These are phyloP conservation scores for Xylaria multiplex DNA, from an alignment of 2,329 filamentous ascomycete genomes.

Conservation along the genomic window DNA sequence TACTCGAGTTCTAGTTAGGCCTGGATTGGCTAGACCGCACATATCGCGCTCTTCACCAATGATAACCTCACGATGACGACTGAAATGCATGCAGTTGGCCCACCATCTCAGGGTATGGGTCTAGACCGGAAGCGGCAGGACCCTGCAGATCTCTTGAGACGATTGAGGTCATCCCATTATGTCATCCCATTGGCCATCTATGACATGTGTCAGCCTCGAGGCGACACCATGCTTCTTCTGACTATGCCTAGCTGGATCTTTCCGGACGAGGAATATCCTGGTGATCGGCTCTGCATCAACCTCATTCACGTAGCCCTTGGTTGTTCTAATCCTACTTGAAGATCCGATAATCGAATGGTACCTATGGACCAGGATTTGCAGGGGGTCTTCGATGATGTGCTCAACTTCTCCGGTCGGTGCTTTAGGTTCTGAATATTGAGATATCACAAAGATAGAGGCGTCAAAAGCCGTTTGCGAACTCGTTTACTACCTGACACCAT, in stretches of 20 bases:
- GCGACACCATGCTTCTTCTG: slow-evolving; percentile 9
- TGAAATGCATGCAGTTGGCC: slow-evolving; percentile 13
- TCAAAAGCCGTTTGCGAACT: neutral
- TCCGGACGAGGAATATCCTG: neutral
- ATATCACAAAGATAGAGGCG: slow-evolving; percentile 9
- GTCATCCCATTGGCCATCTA: slow-evolving; percentile 47
- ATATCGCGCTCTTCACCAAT: slow-evolving; percentile 42
- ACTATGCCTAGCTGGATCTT: neutral
- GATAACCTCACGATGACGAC: slow-evolving; percentile 37
- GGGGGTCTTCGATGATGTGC: neutral
- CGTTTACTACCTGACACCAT: slow-evolving; percentile 16
- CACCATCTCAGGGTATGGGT: slow-evolving; percentile 12
- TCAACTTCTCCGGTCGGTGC: neutral
- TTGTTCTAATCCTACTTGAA: neutral
- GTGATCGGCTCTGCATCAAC: slow-evolving; percentile 8
- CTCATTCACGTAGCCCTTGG: slow-evolving; percentile 15
- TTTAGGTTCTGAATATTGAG: neutral
- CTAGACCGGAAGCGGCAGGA: slow-evolving; percentile 41
- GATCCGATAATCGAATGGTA: neutral
- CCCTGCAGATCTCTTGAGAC: slow-evolving; percentile 49
- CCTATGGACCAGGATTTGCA: neutral
- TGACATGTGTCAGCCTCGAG: slow-evolving; percentile 32
- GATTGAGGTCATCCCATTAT: slow-evolving; percentile 49
- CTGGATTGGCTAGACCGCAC: slow-evolving; percentile 25
- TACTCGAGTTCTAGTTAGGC: slow-evolving; percentile 12